These are phyloP conservation scores for Macrolepiota dolichaula DNA, from an alignment of 768 basidiomycete genomes.

Conservation along the genomic window DNA sequence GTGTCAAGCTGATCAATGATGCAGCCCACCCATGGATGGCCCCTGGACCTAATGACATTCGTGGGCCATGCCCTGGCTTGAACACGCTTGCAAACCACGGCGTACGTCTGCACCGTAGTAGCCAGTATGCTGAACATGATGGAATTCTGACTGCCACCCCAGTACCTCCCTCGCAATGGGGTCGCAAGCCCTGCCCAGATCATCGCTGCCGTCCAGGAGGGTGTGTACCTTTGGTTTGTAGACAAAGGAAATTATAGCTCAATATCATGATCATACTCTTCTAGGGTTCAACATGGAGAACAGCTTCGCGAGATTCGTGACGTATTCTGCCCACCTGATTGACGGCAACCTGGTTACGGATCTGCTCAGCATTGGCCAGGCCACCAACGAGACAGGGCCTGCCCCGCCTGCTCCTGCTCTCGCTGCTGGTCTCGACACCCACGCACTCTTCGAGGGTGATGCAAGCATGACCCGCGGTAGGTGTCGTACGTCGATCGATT, in stretches of 20 bases:
- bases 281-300: slow-evolving; percentile 18
- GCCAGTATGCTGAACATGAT: too few species aligned
- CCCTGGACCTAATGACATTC: slow-evolving; percentile 9
- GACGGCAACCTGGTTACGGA: slow-evolving; percentile 16
- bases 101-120: slow-evolving; percentile 1
- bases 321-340: slow-evolving; percentile 16
- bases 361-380: slow-evolving; percentile 16
- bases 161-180: slow-evolving; percentile 14
- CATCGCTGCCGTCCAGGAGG: slow-evolving; percentile 10
- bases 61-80: slow-evolving; percentile 20
- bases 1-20: slow-evolving; percentile 19
- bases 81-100: slow-evolving; percentile 18
- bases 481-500: too few species aligned
- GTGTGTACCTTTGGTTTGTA: not conserved
- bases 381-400: slow-evolving; percentile 12
- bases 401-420: slow-evolving; percentile 15
- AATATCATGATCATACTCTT: not conserved
- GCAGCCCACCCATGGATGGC: slow-evolving; percentile 16
- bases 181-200: slow-evolving; percentile 15
- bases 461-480: slow-evolving; percentile 12
- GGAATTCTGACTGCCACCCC: too few species aligned
- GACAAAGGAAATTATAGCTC: too few species aligned
- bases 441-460: slow-evolving; percentile 19
- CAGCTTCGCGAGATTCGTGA: slow-evolving; percentile 14
- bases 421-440: slow-evolving; percentile 16